Percentiles rank a stretch among this genome's conserved stretches.
phyloP scores from a whole-genome alignment of 441 rosid species.

The Isatis lusitanica region DNA sequence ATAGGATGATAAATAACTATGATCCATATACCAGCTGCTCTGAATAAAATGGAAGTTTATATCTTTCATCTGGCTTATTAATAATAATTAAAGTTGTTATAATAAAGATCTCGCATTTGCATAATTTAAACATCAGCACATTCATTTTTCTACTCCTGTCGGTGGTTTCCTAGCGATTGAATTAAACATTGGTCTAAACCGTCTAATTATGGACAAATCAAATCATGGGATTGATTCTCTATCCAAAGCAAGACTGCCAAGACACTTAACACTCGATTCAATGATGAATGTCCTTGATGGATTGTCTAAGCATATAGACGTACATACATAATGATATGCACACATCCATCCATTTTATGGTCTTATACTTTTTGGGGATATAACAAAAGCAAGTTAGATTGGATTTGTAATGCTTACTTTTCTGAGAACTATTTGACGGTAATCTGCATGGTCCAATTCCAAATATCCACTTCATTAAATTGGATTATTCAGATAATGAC shows the following conservation, averaged over 20 bases:
- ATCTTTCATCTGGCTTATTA: not conserved
- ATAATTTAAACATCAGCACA: too few relatives aligned
- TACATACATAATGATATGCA: not conserved
- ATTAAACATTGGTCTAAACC: not conserved
- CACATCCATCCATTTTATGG: not conserved
- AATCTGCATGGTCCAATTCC: not conserved
- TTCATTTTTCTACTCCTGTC: not conserved
- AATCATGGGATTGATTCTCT: not conserved
- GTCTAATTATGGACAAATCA: not conserved
- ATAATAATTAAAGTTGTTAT: too few relatives aligned
- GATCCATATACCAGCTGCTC: too few relatives aligned
- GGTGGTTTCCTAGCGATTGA: not conserved
- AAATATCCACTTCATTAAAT: not conserved
- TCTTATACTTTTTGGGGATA: not conserved
- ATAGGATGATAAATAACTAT: not conserved
- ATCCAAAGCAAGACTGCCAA: not conserved
- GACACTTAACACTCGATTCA: not conserved
- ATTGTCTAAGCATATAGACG: not conserved
- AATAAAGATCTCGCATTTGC: too few relatives aligned
- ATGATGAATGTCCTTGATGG: not conserved
- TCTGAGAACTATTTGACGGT: not conserved
- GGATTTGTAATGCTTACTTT: not conserved
- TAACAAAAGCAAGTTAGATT: not conserved
- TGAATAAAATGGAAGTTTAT: not conserved
- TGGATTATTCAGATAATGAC: not conserved